Base-by-base conservation (phyloP, 176 grass and related monocot species). In the Secale cereale region DNA sequence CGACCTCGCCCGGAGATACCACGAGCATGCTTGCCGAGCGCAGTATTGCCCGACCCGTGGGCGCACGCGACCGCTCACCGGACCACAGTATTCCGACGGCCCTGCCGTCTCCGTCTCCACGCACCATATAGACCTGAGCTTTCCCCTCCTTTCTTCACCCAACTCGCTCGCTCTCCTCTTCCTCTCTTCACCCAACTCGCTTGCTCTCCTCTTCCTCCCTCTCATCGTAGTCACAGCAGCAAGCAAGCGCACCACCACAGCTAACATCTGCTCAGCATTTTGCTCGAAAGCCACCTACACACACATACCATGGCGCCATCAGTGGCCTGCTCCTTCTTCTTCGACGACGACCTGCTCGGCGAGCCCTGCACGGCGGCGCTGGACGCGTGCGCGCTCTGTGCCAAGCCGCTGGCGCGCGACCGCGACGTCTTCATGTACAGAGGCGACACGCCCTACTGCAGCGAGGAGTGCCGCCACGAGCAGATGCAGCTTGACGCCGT, bases 361-460 rank as follows among this genome's bases (percentile, higher is more conserved):
- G 79, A 66, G 79, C 28, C 45, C 61, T 7, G 63, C 11, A 4
- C 17, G 41, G 57, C 80, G n/a, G 70, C 84, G 60, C 60, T 90
- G 5, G 88, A 95, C 67, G 91, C 90, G 5, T 94, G 90, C 43
- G 86, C 90, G 87, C 89, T 94, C 19, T 94, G 89, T 85, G 40
- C 33, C 70, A 94, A 86, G 70, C 72, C 30, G 8, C 85, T 94
- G 23, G 67, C 62, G 3, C 81, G 88, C 7, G 68, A 95, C 83
- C 70, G 79, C 83, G 90, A 90, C 79, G 86, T 95, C 65, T 95
- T 95, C 88, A 95, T 94, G 92, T 94, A 94, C 94, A 86, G 70
- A 71, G 94, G 94, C 1, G 94, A 93, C 77, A 93, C 89, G 4
- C 94, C 91, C 10, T 94, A 86, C 87, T 97, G 94, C 85, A 97